Evolutionary conservation across 805 yeast species (phyloP).

Genomic region (Zygoascus flipseniorum): DNA sequence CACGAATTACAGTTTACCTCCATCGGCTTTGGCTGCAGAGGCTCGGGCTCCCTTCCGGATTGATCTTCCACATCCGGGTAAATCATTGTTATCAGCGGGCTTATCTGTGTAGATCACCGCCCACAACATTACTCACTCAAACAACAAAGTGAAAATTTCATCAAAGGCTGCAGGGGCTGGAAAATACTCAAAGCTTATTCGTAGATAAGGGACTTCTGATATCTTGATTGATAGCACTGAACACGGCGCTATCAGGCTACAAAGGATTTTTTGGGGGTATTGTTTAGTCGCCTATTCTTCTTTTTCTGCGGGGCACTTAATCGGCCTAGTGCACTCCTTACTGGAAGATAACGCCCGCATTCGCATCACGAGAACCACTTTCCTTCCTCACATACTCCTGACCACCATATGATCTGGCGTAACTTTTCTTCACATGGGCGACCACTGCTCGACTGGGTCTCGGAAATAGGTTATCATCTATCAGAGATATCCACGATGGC

Average conservation of each 20-base stretch:
- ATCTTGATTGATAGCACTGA: too few relatives aligned
- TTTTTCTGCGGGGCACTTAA: too few relatives aligned
- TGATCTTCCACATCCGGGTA: background rate
- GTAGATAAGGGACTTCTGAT: background rate
- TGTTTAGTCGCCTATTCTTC: too few relatives aligned
- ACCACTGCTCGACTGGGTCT: slow-evolving; percentile 1
- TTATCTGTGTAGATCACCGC: background rate
- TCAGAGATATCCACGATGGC: slow-evolving; percentile 8
- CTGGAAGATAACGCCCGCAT: too few relatives aligned
- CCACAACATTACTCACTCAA: background rate
- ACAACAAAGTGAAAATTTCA: background rate
- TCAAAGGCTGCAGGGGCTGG: background rate
- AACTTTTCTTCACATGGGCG: background rate
- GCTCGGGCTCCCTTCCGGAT: background rate
- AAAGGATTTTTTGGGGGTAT: too few relatives aligned
- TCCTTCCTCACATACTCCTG: too few relatives aligned
- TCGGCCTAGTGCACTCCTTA: too few relatives aligned
- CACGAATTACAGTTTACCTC: too few relatives aligned
- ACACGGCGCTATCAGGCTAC: too few relatives aligned
- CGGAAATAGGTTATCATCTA: background rate
- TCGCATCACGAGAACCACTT: too few relatives aligned
- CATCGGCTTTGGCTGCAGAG: too few relatives aligned
- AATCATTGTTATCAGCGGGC: background rate
- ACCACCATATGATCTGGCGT: too few relatives aligned
- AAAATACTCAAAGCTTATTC: background rate